These are phyloP conservation scores for Alternaria triticimaculans DNA, from an alignment of 2,329 filamentous ascomycete genomes.

Conservation along the genomic window DNA sequence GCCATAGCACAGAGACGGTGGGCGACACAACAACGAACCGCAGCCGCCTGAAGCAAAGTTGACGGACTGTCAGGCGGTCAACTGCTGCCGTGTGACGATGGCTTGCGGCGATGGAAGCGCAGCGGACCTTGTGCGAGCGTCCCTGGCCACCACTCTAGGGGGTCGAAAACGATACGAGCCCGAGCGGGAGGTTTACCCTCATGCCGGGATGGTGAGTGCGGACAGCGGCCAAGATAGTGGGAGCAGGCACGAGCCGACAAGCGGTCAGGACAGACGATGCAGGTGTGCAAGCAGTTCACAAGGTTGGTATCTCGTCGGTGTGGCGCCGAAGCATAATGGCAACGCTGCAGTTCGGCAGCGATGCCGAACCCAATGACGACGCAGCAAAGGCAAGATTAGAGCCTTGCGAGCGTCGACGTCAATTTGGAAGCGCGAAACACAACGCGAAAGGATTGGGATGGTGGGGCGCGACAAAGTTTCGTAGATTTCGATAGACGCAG, in stretches of 20 bases:
- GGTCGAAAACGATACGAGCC: conserved; percentile 23
- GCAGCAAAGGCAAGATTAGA: background rate
- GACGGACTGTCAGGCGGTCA: conserved; percentile 45
- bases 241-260: conserved; percentile 20
- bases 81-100: conserved; percentile 35
- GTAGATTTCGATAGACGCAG: background rate
- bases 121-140: conserved; percentile 33
- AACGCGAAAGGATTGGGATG: background rate
- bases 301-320: conserved; percentile 7
- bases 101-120: conserved; percentile 22
- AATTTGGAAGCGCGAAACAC: background rate
- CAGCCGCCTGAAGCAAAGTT: conserved; percentile 20
- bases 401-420: conserved; percentile 1
- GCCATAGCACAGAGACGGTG: conserved; percentile 24
- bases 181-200: conserved; percentile 33
- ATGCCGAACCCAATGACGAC: conserved; percentile 19
- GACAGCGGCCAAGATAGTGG: conserved; percentile 27
- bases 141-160: conserved; percentile 16
- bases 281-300: conserved; percentile 3
- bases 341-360: conserved; percentile 21
- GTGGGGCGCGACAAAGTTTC: conserved; percentile 2
- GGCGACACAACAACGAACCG: conserved; percentile 30
- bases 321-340: background rate
- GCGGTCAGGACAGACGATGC: conserved; percentile 19
- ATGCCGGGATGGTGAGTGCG: conserved; percentile 30